Conservation (phyloP, 2,329 filamentous ascomycete species). For the Colletotrichum lentis region DNA sequence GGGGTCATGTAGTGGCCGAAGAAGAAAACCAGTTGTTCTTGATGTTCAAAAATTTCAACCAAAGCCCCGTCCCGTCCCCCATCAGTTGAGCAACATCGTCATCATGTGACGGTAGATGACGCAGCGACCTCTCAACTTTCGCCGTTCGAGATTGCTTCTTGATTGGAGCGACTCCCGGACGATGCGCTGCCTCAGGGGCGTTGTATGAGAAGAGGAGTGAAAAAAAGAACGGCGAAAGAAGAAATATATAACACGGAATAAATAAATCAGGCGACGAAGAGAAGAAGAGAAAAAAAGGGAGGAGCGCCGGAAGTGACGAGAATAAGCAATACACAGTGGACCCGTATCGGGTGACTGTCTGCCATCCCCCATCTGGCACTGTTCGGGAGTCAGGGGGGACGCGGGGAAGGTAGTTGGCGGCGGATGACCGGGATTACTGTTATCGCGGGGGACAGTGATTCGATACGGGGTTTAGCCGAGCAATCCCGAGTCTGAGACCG, state of each 20-base stretch:
- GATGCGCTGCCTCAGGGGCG: background rate
- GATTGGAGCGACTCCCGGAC: background rate
- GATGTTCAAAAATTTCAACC: background rate
- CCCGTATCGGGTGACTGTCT: no score
- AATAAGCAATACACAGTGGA: background rate
- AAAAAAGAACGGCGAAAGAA: background rate
- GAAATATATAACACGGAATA: background rate
- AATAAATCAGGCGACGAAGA: no score
- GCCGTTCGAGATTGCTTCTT: no score
- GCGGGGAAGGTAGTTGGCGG: background rate
- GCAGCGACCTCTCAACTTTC: no score
- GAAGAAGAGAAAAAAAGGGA: background rate
- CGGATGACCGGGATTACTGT: constrained; percentile 10
- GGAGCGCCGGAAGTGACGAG: background rate
- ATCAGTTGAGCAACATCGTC: background rate
- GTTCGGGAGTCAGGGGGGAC: no score
- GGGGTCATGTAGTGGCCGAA: no score
- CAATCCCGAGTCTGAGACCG: constrained; percentile 14
- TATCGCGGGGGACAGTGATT: background rate
- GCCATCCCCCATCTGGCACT: no score
- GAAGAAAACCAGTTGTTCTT: no score
- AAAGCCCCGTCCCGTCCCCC: background rate
- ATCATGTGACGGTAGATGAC: no score
- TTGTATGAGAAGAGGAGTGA: no score
- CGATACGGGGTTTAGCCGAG: constrained; percentile 34